Base-by-base conservation (phyloP, 192 early-diverging fungal genomes). In the Mortierella claussenii region DNA sequence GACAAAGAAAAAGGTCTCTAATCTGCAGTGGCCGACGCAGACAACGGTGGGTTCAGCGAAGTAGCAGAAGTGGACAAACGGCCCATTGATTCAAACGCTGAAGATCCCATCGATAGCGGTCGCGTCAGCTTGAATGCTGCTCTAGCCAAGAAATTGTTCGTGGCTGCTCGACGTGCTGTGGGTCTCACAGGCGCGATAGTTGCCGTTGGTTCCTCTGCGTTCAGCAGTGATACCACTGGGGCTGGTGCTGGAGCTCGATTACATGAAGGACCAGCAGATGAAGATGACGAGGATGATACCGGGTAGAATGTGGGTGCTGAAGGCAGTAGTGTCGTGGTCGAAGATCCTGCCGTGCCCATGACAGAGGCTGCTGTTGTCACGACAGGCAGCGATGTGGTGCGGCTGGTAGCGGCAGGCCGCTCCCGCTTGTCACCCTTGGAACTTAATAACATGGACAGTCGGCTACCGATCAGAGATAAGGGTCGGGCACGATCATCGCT, bases 391-490 rank as follows among this genome's bases (percentile, higher is more conserved):
- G 57, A 60, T 23, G 5, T 11, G 13, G 44, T 21, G 23, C 55
- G 33, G 21, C 43, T 28, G 12, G 47, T 30, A 24, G 55, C 31
- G 12, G 55, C 18, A 11, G 65, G 60, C 46, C 60, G 50, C 33
- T 55, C 53, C 2, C 64, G 31, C 43, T 32, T 55, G 21, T 24
- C 28, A 2, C 40, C 33, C 6, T 23, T 24, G 12, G 58, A 51
- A 28, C 24, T 52, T 21, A 69, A 26, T 5, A 69, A 13, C 49
- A 50, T 60, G 18, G 69, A 74, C 2, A 74, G 49, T 1, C 62
- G 40, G 48, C 26, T 50, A 50, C 61, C 69, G 30, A 74, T 26
- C 1, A 21, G 28, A 1, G 69, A 59, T 50, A 54, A 17, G 0
- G 67, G 57, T 34, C 57, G 48, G 24, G 7, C 37, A 13, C 37